These are phyloP conservation scores for Boletus huronensis DNA, from an alignment of 768 basidiomycete genomes.

Conservation along the genomic window DNA sequence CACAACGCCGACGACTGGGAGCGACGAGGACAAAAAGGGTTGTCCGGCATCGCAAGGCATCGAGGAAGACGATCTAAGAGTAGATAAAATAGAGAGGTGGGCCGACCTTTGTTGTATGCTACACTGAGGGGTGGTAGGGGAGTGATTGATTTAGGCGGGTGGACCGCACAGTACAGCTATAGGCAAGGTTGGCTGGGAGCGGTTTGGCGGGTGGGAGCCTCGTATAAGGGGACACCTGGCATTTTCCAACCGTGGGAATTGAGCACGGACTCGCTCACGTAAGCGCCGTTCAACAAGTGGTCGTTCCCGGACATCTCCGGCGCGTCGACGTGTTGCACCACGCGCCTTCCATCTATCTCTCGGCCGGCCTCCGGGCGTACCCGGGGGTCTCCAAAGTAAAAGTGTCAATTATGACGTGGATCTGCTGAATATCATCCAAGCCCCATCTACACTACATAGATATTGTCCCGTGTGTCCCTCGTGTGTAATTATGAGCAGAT, in stretches of 20 bases:
- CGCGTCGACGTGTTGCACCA: conserved; percentile 15
- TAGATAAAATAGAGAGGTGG: conserved; percentile 18
- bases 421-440: background rate
- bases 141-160: conserved; percentile 34
- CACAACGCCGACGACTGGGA: conserved; percentile 26
- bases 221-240: conserved; percentile 31
- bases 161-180: conserved; percentile 35
- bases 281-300: conserved; percentile 33
- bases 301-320: conserved; percentile 23
- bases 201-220: conserved; percentile 38
- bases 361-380: conserved; percentile 21
- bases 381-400: conserved; percentile 16
- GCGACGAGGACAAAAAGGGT: conserved; percentile 8
- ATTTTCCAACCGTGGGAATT: conserved; percentile 34
- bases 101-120: conserved; percentile 32
- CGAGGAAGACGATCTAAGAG: conserved; percentile 23
- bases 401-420: background rate
- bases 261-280: conserved; percentile 36
- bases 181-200: conserved; percentile 36
- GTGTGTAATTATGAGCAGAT: conserved; percentile 16
- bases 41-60: conserved; percentile 17
- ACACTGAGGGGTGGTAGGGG: conserved; percentile 21
- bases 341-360: background rate
- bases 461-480: conserved; percentile 3
- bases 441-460: conserved; percentile 1